Evolutionary conservation across 2,329 filamentous ascomycete species (phyloP).

Genomic region (Talaromyces amestolkiae): DNA sequence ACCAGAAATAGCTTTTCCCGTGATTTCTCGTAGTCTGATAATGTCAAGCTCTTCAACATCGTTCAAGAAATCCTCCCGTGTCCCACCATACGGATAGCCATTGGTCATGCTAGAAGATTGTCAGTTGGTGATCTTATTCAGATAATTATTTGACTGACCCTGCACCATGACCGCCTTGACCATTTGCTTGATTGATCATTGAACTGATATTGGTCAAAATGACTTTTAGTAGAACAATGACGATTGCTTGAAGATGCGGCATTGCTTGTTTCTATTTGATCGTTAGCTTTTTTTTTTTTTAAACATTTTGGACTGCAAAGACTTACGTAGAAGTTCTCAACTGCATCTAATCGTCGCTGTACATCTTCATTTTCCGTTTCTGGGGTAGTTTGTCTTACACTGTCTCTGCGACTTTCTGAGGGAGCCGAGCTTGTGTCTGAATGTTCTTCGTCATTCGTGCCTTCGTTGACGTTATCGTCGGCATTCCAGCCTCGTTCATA

Average conservation of each 20-base stretch:
- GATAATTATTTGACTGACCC: constrained; percentile 32
- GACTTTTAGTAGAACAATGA: constrained; percentile 88
- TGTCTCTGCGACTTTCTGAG: constrained; percentile 23
- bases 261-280: constrained; percentile 64
- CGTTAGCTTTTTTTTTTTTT: background rate
- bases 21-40: constrained; percentile 78
- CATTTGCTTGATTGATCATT: constrained; percentile 62
- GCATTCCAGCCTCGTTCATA: constrained; percentile 86
- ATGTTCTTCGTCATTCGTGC: constrained; percentile 42
- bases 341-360: constrained; percentile 62
- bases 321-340: constrained; percentile 84
- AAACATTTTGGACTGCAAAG: background rate
- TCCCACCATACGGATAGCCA: constrained; percentile 24
- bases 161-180: constrained; percentile 45
- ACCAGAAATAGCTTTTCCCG: constrained; percentile 86
- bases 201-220: constrained; percentile 84
- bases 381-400: constrained; percentile 23
- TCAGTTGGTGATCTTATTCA: constrained; percentile 19
- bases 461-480: constrained; percentile 38
- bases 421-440: constrained; percentile 32
- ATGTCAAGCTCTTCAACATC: constrained; percentile 75
- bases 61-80: constrained; percentile 33
- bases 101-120: constrained; percentile 29
- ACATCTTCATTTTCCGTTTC: constrained; percentile 40
- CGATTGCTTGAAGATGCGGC: constrained; percentile 84